phyloP scores from a whole-genome alignment of 164 flowering plant genomes.

The Pachysandra terminalis region DNA sequence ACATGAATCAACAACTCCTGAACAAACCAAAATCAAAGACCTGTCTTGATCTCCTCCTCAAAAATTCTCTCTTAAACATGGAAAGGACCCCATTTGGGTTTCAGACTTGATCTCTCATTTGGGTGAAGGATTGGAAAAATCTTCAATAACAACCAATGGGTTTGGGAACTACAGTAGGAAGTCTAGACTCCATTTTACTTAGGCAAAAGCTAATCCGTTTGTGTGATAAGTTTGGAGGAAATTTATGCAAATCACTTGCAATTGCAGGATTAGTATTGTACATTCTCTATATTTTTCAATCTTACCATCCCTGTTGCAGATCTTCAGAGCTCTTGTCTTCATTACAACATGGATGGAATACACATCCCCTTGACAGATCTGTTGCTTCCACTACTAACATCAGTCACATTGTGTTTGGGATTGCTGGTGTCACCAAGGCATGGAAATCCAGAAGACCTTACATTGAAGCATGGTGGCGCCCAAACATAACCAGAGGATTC shows the following conservation, averaged over 20 bases:
- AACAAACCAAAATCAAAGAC: neutral
- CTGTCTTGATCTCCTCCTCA: no score
- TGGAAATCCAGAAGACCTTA: slow-evolving; percentile 35
- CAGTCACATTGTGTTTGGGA: slow-evolving; percentile 47
- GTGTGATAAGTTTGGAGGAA: neutral
- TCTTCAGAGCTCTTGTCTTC: slow-evolving; percentile 12
- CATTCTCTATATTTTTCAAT: slow-evolving; percentile 12
- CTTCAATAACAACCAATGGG: neutral
- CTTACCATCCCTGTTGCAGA: slow-evolving; percentile 8
- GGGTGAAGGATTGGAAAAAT: neutral
- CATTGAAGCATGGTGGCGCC: slow-evolving; percentile 54
- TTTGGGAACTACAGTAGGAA: neutral
- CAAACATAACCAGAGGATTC: slow-evolving; percentile 48
- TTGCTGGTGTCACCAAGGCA: slow-evolving; percentile 34
- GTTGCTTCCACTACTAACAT: slow-evolving; percentile 30
- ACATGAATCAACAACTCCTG: neutral
- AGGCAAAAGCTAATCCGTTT: neutral
- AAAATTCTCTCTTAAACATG: neutral
- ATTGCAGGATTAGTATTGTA: slow-evolving; percentile 17
- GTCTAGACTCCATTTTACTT: no score
- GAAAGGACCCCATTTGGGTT: neutral
- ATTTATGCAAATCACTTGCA: slow-evolving; percentile 15
- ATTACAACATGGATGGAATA: neutral
- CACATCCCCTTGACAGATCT: neutral
- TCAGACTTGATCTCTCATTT: neutral